Evolutionary conservation across 805 yeast genomes (phyloP), one percentile per base, ranked within the genome.

Genomic region (Candida ovalis): DNA sequence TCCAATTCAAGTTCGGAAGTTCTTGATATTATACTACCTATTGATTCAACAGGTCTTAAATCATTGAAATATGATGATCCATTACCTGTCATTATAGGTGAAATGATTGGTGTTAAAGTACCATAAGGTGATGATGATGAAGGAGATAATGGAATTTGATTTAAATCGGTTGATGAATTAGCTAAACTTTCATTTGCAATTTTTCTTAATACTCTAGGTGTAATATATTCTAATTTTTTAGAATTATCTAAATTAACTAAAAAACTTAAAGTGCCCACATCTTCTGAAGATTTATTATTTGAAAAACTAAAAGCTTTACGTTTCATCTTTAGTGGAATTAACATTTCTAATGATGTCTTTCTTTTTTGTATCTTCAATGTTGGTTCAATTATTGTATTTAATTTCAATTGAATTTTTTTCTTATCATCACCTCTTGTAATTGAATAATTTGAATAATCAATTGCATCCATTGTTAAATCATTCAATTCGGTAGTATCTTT

Each of bases 181-280:
- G n/a, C n/a, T 8, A 17, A 10, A 17, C 15, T 15, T 6, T 40
- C 38, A 6, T 48, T 30, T 2, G 57, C 46, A 21, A 58, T 30
- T 45, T 55, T 58, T 35, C 48, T 44, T 33, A 58, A 45, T 7
- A 53, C 49, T 32, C 48, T 51, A 23, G 63, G 61, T 3, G 54
- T 38, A n/a, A 53, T 42, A 32, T 57, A 53, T 13, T 52, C 51
- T 27, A 57, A 40, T 17, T 48, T 49, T 27, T 42, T 33, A 19
- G 49, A 49, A 19, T 25, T 49, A 15, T 45, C 37, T 2, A 56
- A 42, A 1, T 36, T 10, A 5, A 47, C 47, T 3, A 22, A 38
- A 2, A 55, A 42, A 7, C 37, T 22, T 5, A 59, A 40, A 3
- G 23, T 19, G 1, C 59, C 61, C 2, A 36, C 30, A 8, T 43